Evolutionary conservation across 2,329 filamentous ascomycete genomes (phyloP), one percentile per base, ranked within the genome.

Genomic region (Macrophomina tecta): DNA sequence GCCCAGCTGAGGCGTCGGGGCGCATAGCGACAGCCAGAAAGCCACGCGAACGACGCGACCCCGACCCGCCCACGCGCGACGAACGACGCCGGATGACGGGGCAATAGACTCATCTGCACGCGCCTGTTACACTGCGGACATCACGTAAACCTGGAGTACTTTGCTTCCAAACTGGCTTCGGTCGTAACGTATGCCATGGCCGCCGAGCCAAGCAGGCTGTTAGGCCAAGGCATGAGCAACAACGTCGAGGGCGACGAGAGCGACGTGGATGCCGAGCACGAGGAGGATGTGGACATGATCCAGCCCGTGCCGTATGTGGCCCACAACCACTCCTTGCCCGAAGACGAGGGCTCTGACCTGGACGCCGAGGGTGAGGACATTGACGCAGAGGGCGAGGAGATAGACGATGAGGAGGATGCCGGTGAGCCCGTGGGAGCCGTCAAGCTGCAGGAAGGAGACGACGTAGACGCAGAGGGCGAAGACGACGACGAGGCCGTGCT

Each of bases 311-410:
- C 34, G 70, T 68, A 30, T 69, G 69, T 48, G 60, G 49, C 70
- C 18, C 73, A 76, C 32, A 76, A 76, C 6, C 76, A 74, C 32
- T 71, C 78, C 67, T 73, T 71, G 38, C 77, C 75, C n/a, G 79
- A 81, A 69, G 77, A 76, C 12, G 78, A 78, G 67, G 77, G 76
- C 67, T 80, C 79, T 49, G 80, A 82, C 45, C 73, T 79, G n/a
- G 80, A 88, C 69, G 85, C 64, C 18, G 78, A 77, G 67, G 77
- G 76, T 67, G 80, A 79, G 51, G 80, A 82, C 45, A 75, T 79
- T 18, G 80, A 88, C 69, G 85, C 82, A 34, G 87, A 81, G 60
- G 78, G 78, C n/a, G 83, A 81, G 51, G 80, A 81, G 64, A 81
- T 82, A 23, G 80, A 85, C 48, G 82, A 80, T 76, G 82, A 82